A percentile compares a stretch with the other conserved stretches of the same genome.
Conservation (phyloP, 192 early-diverging fungal genomes). For the Coemansia sp. region DNA sequence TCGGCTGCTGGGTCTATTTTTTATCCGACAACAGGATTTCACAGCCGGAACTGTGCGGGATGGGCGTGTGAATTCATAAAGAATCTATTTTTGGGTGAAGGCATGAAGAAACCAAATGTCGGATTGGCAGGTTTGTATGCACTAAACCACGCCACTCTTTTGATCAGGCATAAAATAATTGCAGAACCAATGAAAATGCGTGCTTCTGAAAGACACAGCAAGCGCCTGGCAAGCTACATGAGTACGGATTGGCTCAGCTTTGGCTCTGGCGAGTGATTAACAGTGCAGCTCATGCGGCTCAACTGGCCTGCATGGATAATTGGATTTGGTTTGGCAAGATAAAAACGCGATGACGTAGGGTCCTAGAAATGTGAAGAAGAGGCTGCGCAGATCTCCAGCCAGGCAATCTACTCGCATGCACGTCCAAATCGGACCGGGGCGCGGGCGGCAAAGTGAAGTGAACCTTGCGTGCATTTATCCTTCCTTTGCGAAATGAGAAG, state of each 20-base stretch:
- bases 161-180: too few species aligned
- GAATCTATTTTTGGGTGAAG: conserved; percentile 6
- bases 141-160: background rate
- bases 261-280: too few species aligned
- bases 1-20: too few species aligned
- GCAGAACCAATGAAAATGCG: background rate
- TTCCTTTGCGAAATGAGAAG: background rate
- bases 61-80: background rate
- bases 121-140: conserved; percentile 1
- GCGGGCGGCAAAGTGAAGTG: background rate
- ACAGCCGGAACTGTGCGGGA: background rate
- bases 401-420: conserved; percentile 21
- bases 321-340: background rate
- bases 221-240: background rate
- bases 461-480: conserved; percentile 6
- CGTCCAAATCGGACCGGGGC: conserved; percentile 1
- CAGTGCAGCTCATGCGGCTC: background rate
- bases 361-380: conserved; percentile 1
- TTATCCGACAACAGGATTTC: too few species aligned
- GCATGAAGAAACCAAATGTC: conserved; percentile 4
- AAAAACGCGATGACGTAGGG: conserved; percentile 8
- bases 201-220: background rate
- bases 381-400: conserved; percentile 4
- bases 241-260: background rate
- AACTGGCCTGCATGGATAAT: background rate